phyloP scores from a whole-genome alignment of 108 stramenopile genomes.

The Skeletonema marinoi region DNA sequence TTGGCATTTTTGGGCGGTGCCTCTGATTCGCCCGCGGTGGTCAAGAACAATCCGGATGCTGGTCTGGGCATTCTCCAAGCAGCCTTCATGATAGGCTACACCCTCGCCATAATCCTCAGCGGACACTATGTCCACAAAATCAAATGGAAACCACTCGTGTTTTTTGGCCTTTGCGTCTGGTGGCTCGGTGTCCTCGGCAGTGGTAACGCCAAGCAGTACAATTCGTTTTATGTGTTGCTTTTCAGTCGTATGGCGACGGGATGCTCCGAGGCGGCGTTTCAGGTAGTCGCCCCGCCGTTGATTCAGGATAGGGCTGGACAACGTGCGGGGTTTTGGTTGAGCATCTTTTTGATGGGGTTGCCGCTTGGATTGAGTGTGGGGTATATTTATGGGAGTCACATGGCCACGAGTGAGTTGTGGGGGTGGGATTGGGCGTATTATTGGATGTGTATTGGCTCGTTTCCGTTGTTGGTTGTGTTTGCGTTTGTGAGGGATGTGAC shows the following conservation, averaged over 20 bases:
- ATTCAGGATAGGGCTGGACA: slow-evolving; percentile 50
- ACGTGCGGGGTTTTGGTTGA: slow-evolving; percentile 39
- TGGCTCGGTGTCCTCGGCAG: slow-evolving; percentile 43
- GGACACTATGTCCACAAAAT: slow-evolving; percentile 49
- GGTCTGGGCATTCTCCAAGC: slow-evolving; percentile 25
- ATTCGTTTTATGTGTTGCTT: slow-evolving; percentile 43
- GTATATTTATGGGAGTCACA: slow-evolving; percentile 49
- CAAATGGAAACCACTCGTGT: slow-evolving; percentile 47
- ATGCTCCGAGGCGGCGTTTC: slow-evolving; percentile 48
- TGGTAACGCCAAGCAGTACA: slow-evolving; percentile 27
- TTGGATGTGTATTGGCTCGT: slow-evolving; percentile 20
- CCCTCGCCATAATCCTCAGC: slow-evolving; percentile 26
- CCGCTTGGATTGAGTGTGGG: slow-evolving; percentile 46
- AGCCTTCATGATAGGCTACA: slow-evolving; percentile 49
- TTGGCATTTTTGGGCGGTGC: slow-evolving; percentile 35
- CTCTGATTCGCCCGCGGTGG: slow-evolving; percentile 29
- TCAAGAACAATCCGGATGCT: slow-evolving; percentile 41
- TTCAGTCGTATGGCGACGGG: slow-evolving; percentile 50
- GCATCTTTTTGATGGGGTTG: slow-evolving; percentile 39
- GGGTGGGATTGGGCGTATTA: slow-evolving; percentile 54
- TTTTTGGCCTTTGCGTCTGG: slow-evolving; percentile 37
- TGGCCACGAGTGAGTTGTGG: slow-evolving; percentile 29
- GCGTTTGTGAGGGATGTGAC: slow-evolving; percentile 40
- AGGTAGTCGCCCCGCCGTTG: slow-evolving; percentile 46
- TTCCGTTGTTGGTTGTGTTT: slow-evolving; percentile 37